Percentiles rank a stretch among this genome's conserved stretches.
Evolutionary conservation across 331 rosid species (phyloP).

Genomic region (Erythrophleum ivorense): DNA sequence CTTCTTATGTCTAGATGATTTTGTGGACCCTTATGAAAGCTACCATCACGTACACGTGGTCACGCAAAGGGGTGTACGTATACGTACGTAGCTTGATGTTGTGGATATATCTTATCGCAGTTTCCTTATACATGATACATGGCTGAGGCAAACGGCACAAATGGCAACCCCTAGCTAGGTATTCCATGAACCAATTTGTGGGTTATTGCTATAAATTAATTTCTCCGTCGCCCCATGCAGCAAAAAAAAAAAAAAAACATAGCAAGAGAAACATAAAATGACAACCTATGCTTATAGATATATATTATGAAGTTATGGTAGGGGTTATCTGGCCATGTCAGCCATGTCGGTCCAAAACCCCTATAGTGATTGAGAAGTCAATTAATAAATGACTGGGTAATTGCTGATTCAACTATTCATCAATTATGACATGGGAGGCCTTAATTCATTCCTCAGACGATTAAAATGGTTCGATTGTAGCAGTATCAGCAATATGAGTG

Average conservation of each 20-base stretch:
- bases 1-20: constrained; percentile 48
- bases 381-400: not conserved
- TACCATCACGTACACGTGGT: constrained; percentile 38
- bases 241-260: not conserved
- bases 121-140: not conserved
- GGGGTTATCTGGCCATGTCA: not conserved
- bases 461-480: not conserved
- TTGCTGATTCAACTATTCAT: not conserved
- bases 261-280: not conserved
- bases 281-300: not conserved
- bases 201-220: not conserved
- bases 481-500: not conserved
- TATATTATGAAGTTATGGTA: not conserved
- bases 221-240: too few species aligned
- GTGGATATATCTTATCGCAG: not conserved
- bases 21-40: constrained; percentile 56
- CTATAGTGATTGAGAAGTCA: not conserved
- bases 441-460: not conserved
- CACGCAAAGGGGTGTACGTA: constrained; percentile 4
- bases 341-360: not conserved
- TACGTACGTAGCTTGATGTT: constrained; percentile 12
- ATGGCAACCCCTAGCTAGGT: not conserved
- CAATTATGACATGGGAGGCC: not conserved
- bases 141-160: not conserved
- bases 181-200: not conserved